A percentile compares a stretch with the other conserved stretches of the same genome.
These are phyloP conservation scores for Alternaria sp. DNA, from an alignment of 2,329 filamentous ascomycete species.

Conservation along the genomic window DNA sequence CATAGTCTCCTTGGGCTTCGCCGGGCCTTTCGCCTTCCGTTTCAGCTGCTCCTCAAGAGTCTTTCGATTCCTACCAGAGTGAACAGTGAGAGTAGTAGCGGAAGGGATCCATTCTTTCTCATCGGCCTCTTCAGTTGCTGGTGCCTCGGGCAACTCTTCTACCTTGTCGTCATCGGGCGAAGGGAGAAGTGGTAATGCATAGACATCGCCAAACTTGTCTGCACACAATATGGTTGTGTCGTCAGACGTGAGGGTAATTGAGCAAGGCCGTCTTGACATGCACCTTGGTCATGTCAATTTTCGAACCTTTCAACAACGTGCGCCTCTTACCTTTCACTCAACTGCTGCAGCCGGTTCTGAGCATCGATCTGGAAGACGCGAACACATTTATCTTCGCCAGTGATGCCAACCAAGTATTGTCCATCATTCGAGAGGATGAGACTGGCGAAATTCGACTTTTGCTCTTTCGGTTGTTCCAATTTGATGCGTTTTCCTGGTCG, in stretches of 20 bases:
- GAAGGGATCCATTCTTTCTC: constrained; percentile 56
- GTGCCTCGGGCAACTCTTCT: constrained; percentile 26
- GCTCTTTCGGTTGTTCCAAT: constrained; percentile 38
- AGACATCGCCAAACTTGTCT: constrained; percentile 98
- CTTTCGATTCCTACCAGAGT: constrained; percentile 65
- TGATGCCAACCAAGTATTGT: constrained; percentile 75
- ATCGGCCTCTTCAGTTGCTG: constrained; percentile 24
- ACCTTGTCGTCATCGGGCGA: constrained; percentile 38
- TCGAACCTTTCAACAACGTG: background rate
- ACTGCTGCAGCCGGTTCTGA: constrained; percentile 65
- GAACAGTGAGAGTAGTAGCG: constrained; percentile 65
- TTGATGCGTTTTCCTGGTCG: constrained; percentile 53
- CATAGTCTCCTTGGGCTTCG: constrained; percentile 57
- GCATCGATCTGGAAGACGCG: constrained; percentile 77
- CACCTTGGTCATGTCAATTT: constrained; percentile 56
- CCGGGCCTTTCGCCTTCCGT: constrained; percentile 47
- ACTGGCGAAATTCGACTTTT: constrained; percentile 70
- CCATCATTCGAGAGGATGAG: constrained; percentile 69
- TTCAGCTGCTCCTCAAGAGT: constrained; percentile 64
- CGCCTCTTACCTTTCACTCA: constrained; percentile 71
- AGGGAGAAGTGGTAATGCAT: constrained; percentile 75
- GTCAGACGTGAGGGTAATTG: constrained; percentile 73
- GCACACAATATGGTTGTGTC: constrained; percentile 76
- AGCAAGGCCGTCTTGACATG: constrained; percentile 90
- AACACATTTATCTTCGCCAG: constrained; percentile 89